A percentile compares a stretch with the other conserved stretches of the same genome.
Conservation (phyloP, 73 alveolate species). For the Paramecium bursaria region DNA sequence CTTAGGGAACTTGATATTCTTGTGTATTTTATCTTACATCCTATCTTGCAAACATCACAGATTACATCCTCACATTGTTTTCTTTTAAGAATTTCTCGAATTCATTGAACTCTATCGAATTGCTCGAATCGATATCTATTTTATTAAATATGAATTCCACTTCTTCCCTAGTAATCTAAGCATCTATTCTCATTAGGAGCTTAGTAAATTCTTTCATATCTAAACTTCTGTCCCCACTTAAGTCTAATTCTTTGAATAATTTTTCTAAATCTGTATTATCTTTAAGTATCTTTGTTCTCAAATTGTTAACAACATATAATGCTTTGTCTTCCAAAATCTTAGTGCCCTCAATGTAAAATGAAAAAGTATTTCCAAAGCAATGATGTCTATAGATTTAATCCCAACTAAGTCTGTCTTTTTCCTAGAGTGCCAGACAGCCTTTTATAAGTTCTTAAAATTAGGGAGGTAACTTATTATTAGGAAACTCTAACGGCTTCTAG, state of each 20-base stretch:
- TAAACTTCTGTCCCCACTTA: constrained; percentile 48
- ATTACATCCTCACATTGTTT: constrained; percentile 60
- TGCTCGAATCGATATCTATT: constrained; percentile 61
- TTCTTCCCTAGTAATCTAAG: constrained; percentile 55
- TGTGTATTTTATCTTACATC: too few relatives aligned
- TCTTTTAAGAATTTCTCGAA: constrained; percentile 66
- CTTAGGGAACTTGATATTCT: too few relatives aligned
- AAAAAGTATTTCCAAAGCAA: constrained; percentile 59
- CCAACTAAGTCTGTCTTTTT: constrained; percentile 58
- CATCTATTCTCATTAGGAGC: constrained; percentile 53
- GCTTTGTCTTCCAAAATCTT: constrained; percentile 69
- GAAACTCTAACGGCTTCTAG: constrained; percentile 42
- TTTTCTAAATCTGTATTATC: constrained; percentile 66
- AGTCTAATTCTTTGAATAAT: constrained; percentile 53
- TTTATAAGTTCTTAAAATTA: background rate
- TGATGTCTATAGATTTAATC: constrained; percentile 68
- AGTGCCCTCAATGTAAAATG: constrained; percentile 11
- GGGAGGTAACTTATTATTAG: background rate
- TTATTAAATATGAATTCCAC: constrained; percentile 66
- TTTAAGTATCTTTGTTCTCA: constrained; percentile 62
- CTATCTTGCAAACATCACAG: too few relatives aligned
- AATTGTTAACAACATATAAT: constrained; percentile 37
- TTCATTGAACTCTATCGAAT: constrained; percentile 61
- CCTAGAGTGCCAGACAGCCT: constrained; percentile 49
- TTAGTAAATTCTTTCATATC: constrained; percentile 66